phyloP scores from a whole-genome alignment of 805 yeast species.

The Sugiyamaella floridensis region DNA sequence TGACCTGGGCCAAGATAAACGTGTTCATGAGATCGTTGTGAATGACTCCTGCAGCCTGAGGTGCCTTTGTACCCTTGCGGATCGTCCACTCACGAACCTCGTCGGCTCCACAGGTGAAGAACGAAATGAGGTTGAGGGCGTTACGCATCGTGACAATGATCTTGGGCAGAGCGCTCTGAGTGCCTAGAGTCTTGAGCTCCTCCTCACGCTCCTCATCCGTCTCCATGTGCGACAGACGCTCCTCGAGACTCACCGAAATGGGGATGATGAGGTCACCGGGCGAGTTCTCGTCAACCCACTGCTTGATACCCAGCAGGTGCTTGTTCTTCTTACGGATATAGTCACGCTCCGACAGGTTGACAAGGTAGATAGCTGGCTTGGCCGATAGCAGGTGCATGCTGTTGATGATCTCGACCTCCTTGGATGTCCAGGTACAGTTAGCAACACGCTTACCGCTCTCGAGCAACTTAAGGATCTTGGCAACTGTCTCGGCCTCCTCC shows the following conservation, averaged over 20 bases:
- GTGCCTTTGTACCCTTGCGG: slow-evolving; percentile 85
- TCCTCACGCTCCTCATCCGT: slow-evolving; percentile 73
- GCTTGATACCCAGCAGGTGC: slow-evolving; percentile 70
- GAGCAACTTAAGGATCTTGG: slow-evolving; percentile 65
- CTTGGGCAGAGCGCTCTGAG: slow-evolving; percentile 75
- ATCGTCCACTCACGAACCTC: slow-evolving; percentile 99
- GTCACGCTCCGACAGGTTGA: slow-evolving; percentile 85
- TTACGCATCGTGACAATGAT: slow-evolving; percentile 82
- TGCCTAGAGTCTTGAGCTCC: slow-evolving; percentile 67
- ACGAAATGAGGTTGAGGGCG: slow-evolving; percentile 79
- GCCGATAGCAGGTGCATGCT: slow-evolving; percentile 83
- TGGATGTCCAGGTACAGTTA: slow-evolving; percentile 78
- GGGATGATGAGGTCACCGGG: slow-evolving; percentile 92
- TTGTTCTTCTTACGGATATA: slow-evolving; percentile 84
- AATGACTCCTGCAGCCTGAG: slow-evolving; percentile 98
- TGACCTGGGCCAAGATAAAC: slow-evolving; percentile 88
- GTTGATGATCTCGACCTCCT: slow-evolving; percentile 89
- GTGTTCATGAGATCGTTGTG: slow-evolving; percentile 94
- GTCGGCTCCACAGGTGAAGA: slow-evolving; percentile 92
- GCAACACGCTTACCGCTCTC: slow-evolving; percentile 85
- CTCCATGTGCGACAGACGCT: slow-evolving; percentile 81
- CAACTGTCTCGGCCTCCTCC: slow-evolving; percentile 52
- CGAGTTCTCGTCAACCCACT: slow-evolving; percentile 84
- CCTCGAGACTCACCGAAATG: slow-evolving; percentile 87
- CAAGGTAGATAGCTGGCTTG: slow-evolving; percentile 87